These are phyloP conservation scores for Metarhizium anisopliae DNA, from an alignment of 2,329 filamentous ascomycete genomes.

Conservation along the genomic window DNA sequence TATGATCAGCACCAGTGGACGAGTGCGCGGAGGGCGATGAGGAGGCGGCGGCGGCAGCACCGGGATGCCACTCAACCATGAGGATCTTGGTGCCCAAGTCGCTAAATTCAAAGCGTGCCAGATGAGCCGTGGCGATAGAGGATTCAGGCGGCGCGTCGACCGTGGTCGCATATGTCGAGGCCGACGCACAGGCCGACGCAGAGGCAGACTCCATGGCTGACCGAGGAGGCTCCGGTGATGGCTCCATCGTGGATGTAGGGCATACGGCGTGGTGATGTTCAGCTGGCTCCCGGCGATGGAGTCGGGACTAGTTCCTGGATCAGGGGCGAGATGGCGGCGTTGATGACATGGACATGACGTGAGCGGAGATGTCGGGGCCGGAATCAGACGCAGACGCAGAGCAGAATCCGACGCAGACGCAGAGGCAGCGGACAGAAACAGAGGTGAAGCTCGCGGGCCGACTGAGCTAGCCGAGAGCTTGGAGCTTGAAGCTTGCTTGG, in stretches of 20 bases:
- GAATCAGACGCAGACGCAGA: background rate
- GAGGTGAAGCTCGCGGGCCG: background rate
- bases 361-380: background rate
- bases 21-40: no score
- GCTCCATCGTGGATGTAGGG: slow-evolving; percentile 14
- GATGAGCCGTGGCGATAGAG: slow-evolving; percentile 24
- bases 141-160: slow-evolving; percentile 3
- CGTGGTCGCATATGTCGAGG: background rate
- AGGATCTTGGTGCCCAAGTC: slow-evolving; percentile 84
- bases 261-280: slow-evolving; percentile 1
- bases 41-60: background rate
- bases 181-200: background rate
- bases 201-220: slow-evolving; percentile 11
- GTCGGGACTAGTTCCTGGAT: slow-evolving; percentile 5
- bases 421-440: background rate
- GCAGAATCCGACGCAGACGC: background rate
- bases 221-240: slow-evolving; percentile 24
- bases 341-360: slow-evolving; percentile 7
- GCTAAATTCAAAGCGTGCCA: slow-evolving; percentile 75
- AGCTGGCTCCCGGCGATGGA: slow-evolving; percentile 6
- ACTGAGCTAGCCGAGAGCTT: background rate
- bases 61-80: slow-evolving; percentile 82
- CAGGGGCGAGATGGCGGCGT: background rate
- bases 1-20: slow-evolving; percentile 5
- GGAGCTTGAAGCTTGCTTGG: background rate